These are phyloP conservation scores for Misopates orontium DNA, from an alignment of 257 asterid genomes.

Conservation along the genomic window DNA sequence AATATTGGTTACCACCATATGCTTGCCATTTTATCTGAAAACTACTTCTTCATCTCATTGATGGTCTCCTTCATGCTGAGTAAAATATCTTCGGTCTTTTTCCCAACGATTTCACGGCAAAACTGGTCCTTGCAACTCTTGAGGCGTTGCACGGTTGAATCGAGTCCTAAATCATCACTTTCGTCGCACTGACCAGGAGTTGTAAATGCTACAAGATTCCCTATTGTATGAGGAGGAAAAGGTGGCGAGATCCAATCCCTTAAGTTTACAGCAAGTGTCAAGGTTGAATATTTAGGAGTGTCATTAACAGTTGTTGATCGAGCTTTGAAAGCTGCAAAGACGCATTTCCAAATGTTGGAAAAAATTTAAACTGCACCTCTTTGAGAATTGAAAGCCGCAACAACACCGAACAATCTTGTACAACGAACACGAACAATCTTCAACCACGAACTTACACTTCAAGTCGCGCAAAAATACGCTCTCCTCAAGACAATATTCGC, in stretches of 20 bases:
- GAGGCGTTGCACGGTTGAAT: background rate
- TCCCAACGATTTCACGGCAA: background rate
- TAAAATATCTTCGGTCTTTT: background rate
- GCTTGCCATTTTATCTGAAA: background rate
- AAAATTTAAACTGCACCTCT: too few species aligned
- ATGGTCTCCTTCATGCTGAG: background rate
- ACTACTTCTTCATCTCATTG: background rate
- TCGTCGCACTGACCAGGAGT: background rate
- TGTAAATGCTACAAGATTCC: background rate
- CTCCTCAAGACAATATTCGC: too few species aligned
- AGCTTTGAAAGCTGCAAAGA: background rate
- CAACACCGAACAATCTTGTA: too few species aligned
- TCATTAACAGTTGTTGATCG: too few species aligned
- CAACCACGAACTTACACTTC: too few species aligned
- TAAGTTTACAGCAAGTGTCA: background rate
- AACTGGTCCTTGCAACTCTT: background rate
- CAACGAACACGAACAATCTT: too few species aligned
- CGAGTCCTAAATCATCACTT: background rate
- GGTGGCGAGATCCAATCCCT: background rate
- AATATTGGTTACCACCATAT: background rate
- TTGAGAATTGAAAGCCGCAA: too few species aligned
- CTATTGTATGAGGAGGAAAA: background rate
- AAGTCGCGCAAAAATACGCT: too few species aligned
- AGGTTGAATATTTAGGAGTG: too few species aligned
- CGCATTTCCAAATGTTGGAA: conserved; percentile 3